These are phyloP conservation scores for Trichoderma asperellum DNA, from an alignment of 2,329 filamentous ascomycete species.

Conservation along the genomic window DNA sequence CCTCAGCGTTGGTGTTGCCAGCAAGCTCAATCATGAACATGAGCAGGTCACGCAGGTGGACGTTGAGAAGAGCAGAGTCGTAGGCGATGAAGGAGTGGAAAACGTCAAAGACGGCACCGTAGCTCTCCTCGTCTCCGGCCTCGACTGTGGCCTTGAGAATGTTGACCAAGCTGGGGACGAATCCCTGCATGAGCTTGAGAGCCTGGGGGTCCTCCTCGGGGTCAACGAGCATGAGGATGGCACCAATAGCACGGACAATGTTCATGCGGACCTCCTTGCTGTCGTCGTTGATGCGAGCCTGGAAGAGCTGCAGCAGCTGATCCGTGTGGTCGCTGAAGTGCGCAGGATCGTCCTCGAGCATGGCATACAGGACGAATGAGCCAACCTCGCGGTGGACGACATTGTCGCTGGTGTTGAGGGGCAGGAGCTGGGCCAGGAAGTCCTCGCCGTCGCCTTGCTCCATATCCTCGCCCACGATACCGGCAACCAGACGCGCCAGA, in stretches of 20 bases:
- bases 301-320: slow-evolving; percentile 81
- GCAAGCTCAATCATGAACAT: slow-evolving; percentile 92
- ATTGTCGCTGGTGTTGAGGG: slow-evolving; percentile 74
- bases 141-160: slow-evolving; percentile 85
- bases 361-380: slow-evolving; percentile 89
- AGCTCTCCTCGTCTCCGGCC: slow-evolving; percentile 80
- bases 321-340: slow-evolving; percentile 80
- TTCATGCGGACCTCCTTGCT: slow-evolving; percentile 93
- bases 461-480: slow-evolving; percentile 84
- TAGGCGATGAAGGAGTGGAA: slow-evolving; percentile 94
- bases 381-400: slow-evolving; percentile 85
- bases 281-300: slow-evolving; percentile 86
- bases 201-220: slow-evolving; percentile 80
- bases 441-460: slow-evolving; percentile 75
- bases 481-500: slow-evolving; percentile 82
- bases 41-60: slow-evolving; percentile 86
- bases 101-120: slow-evolving; percentile 90
- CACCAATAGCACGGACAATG: slow-evolving; percentile 87
- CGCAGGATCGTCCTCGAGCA: slow-evolving; percentile 85
- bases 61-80: slow-evolving; percentile 79
- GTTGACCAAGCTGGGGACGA: slow-evolving; percentile 85
- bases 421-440: slow-evolving; percentile 76
- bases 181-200: slow-evolving; percentile 74
- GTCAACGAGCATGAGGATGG: slow-evolving; percentile 84
- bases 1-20: slow-evolving; percentile 74